Base-by-base conservation (phyloP, 1,284 basidiomycete species). In the Leccinum solheimii region DNA sequence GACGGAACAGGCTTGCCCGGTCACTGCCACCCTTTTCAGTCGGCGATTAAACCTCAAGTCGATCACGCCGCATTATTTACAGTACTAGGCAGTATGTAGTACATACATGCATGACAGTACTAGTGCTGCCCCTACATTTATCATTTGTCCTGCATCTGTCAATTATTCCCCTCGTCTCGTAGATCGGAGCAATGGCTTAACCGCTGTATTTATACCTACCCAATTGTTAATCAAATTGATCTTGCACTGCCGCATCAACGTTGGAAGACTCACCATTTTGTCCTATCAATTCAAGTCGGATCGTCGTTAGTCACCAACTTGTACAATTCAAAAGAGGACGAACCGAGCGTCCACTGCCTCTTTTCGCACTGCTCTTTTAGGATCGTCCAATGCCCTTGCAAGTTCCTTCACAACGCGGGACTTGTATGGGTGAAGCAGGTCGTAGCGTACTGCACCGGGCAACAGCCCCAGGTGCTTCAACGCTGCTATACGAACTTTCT, bases 271-370 rank as follows among this genome's bases (percentile, higher is more conserved):
- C n/a, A 83, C 85, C 86, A 86, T 60, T 78, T 84, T 52, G 83
- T 84, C 66, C 84, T 86, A 61, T 26, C 57, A 50, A 51, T 45
- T 30, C 27, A 21, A 36, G 50, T 51, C n/a, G 38, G 38, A 55
- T 54, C 32, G 19, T 68, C 26, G 63, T 26, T 16, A 34, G 38
- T 55, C 48, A 45, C 43, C 43, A 14, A 23, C 36, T 38, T 38
- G 59, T 16, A 26, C 16, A 48, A 13, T 51, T 21, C 21, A 45
- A 14, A n/a, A 55, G 61, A 34, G 10, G 38, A 57, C 79, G 30
- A 66, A 82, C 83, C 95, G 79, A 58, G 94, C 89, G 5, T 26
- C 87, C 6, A 98, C 96, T 0, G 94, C 95, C 69, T 92, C 91
- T 68, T 86, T 88, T 50, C 95, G 80, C 8, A 98, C 94, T 1